A percentile compares a stretch with the other conserved stretches of the same genome.
Conservation (phyloP, 495 filamentous ascomycete species). For the Elasticomyces elasticus region DNA sequence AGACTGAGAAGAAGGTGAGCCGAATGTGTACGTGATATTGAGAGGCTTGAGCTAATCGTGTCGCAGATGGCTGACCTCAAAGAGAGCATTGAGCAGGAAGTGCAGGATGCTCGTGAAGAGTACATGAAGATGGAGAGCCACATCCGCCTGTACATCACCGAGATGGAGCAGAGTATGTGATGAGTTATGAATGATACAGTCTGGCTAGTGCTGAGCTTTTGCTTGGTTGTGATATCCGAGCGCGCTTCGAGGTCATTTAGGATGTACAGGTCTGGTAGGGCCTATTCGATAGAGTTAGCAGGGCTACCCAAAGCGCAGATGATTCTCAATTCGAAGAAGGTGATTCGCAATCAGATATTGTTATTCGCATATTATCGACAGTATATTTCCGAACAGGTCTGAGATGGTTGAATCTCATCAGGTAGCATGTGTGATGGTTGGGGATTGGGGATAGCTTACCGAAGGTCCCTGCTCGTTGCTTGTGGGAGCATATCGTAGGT, state of each 20-base stretch:
- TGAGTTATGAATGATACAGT: no score
- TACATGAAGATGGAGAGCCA: slow-evolving; percentile 94
- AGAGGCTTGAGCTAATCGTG: slow-evolving; percentile 30
- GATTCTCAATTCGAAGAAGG: no score
- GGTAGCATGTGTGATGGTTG: not conserved
- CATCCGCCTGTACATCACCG: slow-evolving; percentile 92
- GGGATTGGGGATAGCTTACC: not conserved
- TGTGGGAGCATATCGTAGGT: not conserved
- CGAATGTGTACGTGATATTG: slow-evolving; percentile 23
- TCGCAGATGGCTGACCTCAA: slow-evolving; percentile 88
- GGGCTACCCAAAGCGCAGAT: no score
- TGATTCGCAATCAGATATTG: not conserved
- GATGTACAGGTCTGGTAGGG: no score
- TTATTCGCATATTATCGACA: slow-evolving; percentile 3
- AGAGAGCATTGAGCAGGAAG: slow-evolving; percentile 91
- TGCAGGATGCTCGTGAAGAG: slow-evolving; percentile 76
- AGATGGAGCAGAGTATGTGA: slow-evolving; percentile 91
- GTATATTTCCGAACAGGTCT: slow-evolving; percentile 19
- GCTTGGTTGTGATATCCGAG: no score
- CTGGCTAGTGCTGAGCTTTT: no score
- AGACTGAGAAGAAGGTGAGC: slow-evolving; percentile 91
- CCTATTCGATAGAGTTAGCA: no score
- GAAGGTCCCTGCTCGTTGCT: not conserved
- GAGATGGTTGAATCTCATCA: slow-evolving; percentile 17
- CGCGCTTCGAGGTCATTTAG: no score